Evolutionary conservation across 148 eudicot species (phyloP).

Genomic region (Amaranthus hypochondriacus): DNA sequence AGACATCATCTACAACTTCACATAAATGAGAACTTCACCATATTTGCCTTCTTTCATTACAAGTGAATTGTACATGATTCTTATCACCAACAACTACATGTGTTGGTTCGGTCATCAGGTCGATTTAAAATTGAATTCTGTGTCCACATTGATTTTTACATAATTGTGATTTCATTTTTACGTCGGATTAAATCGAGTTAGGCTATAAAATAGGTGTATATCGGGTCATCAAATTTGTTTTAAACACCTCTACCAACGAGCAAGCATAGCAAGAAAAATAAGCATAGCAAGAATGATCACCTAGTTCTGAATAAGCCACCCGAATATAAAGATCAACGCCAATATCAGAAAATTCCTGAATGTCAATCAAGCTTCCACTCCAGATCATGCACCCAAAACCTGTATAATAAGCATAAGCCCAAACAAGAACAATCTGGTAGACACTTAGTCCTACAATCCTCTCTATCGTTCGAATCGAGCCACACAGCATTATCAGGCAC

Average conservation of each 20-base stretch:
- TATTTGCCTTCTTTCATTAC: too few species aligned
- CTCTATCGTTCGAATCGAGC: not conserved
- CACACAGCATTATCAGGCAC: slow-evolving; percentile 25
- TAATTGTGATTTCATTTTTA: not conserved
- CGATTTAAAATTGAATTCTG: not conserved
- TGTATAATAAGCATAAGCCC: slow-evolving; percentile 32
- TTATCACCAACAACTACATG: too few species aligned
- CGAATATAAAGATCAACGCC: slow-evolving; percentile 38
- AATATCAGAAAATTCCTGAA: slow-evolving; percentile 18
- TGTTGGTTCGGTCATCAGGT: too few species aligned
- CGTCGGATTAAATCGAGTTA: too few species aligned
- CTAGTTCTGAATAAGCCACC: slow-evolving; percentile 35
- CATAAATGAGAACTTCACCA: too few species aligned
- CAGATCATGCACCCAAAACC: slow-evolving; percentile 50
- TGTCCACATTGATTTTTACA: slow-evolving; percentile 1
- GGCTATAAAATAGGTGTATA: too few species aligned
- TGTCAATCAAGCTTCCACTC: slow-evolving; percentile 33
- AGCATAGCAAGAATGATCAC: not conserved
- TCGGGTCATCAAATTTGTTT: not conserved
- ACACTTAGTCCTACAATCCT: slow-evolving; percentile 33
- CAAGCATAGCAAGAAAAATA: not conserved
- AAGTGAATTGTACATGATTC: too few species aligned
- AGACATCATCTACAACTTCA: too few species aligned
- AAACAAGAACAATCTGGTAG: slow-evolving; percentile 33
- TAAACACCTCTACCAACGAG: not conserved